Conservation (phyloP, 2,329 filamentous ascomycete genomes). For the Lasiodiplodia theobromae region DNA sequence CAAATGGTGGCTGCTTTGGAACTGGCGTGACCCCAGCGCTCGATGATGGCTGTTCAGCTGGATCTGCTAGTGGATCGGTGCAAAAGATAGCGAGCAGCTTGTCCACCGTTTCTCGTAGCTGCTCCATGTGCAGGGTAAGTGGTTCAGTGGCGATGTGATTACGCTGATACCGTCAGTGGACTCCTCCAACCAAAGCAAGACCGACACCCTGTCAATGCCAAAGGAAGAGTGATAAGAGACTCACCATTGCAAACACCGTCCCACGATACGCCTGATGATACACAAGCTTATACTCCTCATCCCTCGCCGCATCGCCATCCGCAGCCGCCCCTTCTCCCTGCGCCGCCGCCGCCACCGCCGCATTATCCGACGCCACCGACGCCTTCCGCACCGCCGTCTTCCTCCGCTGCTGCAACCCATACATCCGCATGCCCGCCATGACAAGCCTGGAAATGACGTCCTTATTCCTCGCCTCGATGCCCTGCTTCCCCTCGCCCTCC, state of each 20-base stretch:
- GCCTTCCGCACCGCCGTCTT: constrained; percentile 21
- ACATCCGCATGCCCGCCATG: constrained; percentile 61
- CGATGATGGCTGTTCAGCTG: neutral
- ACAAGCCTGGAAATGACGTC: constrained; percentile 58
- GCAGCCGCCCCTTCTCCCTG: constrained; percentile 34
- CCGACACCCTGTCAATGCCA: too few relatives aligned
- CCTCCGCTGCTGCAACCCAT: constrained; percentile 56
- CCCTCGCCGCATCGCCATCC: constrained; percentile 42
- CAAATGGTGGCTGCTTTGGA: neutral
- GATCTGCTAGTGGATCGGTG: constrained; percentile 45
- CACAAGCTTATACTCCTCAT: constrained; percentile 60
- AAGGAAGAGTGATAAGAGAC: constrained; percentile 10
- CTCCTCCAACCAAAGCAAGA: neutral
- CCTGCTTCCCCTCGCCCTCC: constrained; percentile 28
- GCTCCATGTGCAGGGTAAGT: constrained; percentile 50
- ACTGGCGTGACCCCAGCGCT: neutral
- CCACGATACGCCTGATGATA: constrained; percentile 61
- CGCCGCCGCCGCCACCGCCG: neutral
- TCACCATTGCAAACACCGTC: constrained; percentile 55
- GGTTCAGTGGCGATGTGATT: constrained; percentile 47
- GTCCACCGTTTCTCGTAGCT: constrained; percentile 57
- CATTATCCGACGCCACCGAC: neutral
- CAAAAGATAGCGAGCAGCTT: constrained; percentile 56
- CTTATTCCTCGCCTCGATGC: constrained; percentile 54
- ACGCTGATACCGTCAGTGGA: constrained; percentile 37